Evolutionary conservation across 768 basidiomycete species (phyloP), one percentile per base, ranked within the genome.

Genomic region (Crassisporium funariophilum): DNA sequence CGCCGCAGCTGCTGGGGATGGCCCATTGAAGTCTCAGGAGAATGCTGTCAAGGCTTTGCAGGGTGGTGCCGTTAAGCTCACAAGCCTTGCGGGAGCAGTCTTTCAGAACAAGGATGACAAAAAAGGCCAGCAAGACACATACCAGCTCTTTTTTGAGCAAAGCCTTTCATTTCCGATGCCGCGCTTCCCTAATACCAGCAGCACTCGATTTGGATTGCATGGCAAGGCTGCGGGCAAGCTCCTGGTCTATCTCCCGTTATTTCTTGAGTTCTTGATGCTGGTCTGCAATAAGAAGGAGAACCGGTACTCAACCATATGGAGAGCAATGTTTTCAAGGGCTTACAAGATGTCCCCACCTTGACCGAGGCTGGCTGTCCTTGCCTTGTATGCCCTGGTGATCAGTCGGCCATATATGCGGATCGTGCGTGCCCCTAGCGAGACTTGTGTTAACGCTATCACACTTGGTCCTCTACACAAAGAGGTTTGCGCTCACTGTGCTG

Each of bases 101-200:
- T 70, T 65, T 34, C 47, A 55, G 6, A 50, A 73, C 58, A 70
- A 70, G 46, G 67, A 71, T 34, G 45, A 66, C 12, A 73, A 69
- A 34, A 62, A 61, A 23, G 70, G 69, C 16, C 66, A 69, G 35
- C 60, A 63, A 11, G 68, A 71, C 29, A 50, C 54, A 1, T 61
- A 51, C 39, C n/a, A n/a, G 31, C 40, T 37, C 45, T 11, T 66
- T 44, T 35, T 63, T 67, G 33, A 55, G 64, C 17, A 6, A 16
- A 0, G 4, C 33, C 1, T 27, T 63, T 5, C 68, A 66, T 2
- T 48, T 51, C 12, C 15, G 23, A 1, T 16, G 63, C 4, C n/a
- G n/a, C 24, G 38, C 36, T 74, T 62, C 40, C 69, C 71, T 0
- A 67, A 71, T 40, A 66, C 65, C 0, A 68, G 63, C 50, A 73